Conservation (phyloP, 768 basidiomycete genomes). For the Tulasnella sp. region DNA sequence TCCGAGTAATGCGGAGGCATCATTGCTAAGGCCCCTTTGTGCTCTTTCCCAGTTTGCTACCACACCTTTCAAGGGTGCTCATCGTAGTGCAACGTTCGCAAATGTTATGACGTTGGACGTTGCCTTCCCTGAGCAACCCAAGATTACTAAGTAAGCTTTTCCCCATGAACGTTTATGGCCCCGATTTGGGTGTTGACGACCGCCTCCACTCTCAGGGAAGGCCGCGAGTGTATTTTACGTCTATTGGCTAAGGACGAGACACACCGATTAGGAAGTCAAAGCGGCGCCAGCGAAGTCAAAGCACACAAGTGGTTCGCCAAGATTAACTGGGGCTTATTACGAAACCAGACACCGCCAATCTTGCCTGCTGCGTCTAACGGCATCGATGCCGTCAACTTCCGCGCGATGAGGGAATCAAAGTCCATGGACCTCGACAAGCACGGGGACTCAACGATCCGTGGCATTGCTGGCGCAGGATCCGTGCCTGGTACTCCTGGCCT, state of each 20-base stretch:
- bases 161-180: not conserved
- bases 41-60: conserved; percentile 73
- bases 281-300: conserved; percentile 97
- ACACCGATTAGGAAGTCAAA: conserved; percentile 82
- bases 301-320: conserved; percentile 97
- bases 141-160: conserved; percentile 53
- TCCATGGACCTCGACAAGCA: conserved; percentile 76
- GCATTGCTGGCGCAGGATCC: conserved; percentile 40
- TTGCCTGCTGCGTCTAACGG: conserved; percentile 74
- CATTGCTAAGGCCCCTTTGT: conserved; percentile 33
- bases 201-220: conserved; percentile 50
- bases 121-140: conserved; percentile 79
- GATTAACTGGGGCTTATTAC: conserved; percentile 93
- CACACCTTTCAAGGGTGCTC: conserved; percentile 96
- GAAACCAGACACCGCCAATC: conserved; percentile 93
- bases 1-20: conserved; percentile 26
- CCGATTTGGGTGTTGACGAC: not conserved
- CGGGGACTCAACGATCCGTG: conserved; percentile 38
- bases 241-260: conserved; percentile 89
- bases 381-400: conserved; percentile 83
- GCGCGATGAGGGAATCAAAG: conserved; percentile 82
- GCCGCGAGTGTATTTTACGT: conserved; percentile 83
- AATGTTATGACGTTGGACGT: conserved; percentile 89
- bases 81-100: conserved; percentile 91
- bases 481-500: conserved; percentile 44